Percentiles rank a stretch among this genome's conserved stretches.
phyloP scores from a whole-genome alignment of 768 basidiomycete genomes.

The Termitomyces sp. region DNA sequence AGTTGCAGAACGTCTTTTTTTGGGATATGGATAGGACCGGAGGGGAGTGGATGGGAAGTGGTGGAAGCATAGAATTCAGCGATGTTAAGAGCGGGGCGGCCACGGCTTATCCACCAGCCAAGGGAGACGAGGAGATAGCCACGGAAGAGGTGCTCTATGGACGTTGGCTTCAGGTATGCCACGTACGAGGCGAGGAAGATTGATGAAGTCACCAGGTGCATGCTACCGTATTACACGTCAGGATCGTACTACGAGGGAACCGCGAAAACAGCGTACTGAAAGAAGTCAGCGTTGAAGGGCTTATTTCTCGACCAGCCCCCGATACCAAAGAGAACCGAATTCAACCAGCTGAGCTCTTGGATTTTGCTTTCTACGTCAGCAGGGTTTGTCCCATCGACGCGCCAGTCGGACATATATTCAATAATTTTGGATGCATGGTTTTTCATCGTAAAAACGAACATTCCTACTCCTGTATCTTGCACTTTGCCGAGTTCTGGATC shows the following conservation, averaged over 20 bases:
- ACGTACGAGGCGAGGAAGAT: conserved; percentile 54
- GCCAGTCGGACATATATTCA: conserved; percentile 15
- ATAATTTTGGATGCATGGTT: conserved; percentile 5
- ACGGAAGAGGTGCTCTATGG: conserved; percentile 52
- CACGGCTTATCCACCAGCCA: conserved; percentile 55
- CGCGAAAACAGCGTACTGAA: conserved; percentile 12
- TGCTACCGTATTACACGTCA: conserved; percentile 32
- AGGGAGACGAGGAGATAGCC: conserved; percentile 53
- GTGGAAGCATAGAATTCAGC: conserved; percentile 40
- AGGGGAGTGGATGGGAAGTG: conserved; percentile 12
- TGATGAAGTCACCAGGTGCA: conserved; percentile 65
- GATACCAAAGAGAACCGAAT: conserved; percentile 16
- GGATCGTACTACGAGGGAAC: background rate
- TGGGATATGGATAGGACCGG: conserved; percentile 21
- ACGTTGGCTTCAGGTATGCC: conserved; percentile 33
- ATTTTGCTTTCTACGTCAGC: conserved; percentile 14
- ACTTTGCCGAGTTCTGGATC: conserved; percentile 16
- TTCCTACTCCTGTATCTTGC: conserved; percentile 5
- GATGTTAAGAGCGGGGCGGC: conserved; percentile 48
- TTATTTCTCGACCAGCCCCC: conserved; percentile 16
- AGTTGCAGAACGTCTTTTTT: conserved; percentile 19
- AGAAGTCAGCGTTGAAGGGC: conserved; percentile 20
- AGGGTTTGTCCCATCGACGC: conserved; percentile 12
- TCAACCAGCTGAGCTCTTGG: conserved; percentile 19
- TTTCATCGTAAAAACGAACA: conserved; percentile 11